Evolutionary conservation across 257 asterid species (phyloP), one percentile per base, ranked within the genome.

Genomic region (Salvia splendens): DNA sequence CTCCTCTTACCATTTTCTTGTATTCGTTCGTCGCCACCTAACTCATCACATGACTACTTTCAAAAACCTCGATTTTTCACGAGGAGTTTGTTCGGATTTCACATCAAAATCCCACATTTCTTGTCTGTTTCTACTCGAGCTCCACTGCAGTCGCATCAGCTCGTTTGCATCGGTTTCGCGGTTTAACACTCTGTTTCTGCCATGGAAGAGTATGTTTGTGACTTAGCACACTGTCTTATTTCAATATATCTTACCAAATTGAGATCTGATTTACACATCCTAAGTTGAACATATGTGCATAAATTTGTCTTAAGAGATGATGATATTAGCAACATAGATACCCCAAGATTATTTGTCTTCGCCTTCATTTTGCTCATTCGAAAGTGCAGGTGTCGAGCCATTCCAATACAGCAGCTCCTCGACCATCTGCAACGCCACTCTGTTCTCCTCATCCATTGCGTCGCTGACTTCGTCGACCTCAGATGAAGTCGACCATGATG

Each of bases 381-480:
- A 14, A 68, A 77, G 69, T 33, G 77, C 46, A 54, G 83, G 75
- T 33, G 65, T 32, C 14, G 78, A 76, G 64, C 65, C 77, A 51
- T 76, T 87, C 81, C 86, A 85, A 68, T 80, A 78, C 53, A 90
- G 92, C 51, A 87, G 72, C 69, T 90, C 97, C 67, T 90, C 96
- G 33, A 90, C 94, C 97, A 90, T 90, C 42, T 87, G 95, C 89
- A 84, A 64, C 24, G 97, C 97, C 61, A 81, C 82, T 70, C 79
- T 80, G 12, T 84, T 82, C 79, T 87, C 92, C 56, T 90, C 95
- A 41, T 89, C 95, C 81, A 80, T 69, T 61, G 52, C 14, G 42
- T 54, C 74, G 40, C 54, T 65, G 6, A 24, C 57, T n/a, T 57
- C 74, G 16, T 80, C 80, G 6, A 12, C 36, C 28, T 60, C 78